Base-by-base conservation (phyloP, 768 basidiomycete genomes). In the Holtermannia corniformis region DNA sequence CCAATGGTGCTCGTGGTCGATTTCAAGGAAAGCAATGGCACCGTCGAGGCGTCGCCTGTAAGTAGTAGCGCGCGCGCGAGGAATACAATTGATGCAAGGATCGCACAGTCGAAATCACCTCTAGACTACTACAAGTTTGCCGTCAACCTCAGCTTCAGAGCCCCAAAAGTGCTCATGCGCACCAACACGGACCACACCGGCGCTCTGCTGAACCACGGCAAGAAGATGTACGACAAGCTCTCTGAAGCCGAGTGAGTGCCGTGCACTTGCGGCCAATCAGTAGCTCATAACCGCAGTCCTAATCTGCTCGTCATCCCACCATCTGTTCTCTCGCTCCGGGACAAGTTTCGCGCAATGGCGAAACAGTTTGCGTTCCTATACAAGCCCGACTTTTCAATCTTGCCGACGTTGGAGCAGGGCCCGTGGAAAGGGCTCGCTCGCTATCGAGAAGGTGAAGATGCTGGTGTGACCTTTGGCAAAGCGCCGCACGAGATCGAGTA, bases 121-220 rank as follows among this genome's bases (percentile, higher is more conserved):
- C 78, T 80, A 59, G 93, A 97, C 70, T 69, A 83, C 19, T 87
- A 92, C 74, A 93, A 89, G 69, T 84, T 88, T 60, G 72, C 83
- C 7, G 73, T 88, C 52, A 78, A 81, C 55, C 74, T 93, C 60
- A 83, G 76, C 57, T 86, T 96, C 61, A 76, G 80, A 28, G 75
- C 80, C 50, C 79, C 81, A 5, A 75, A 81, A 1, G 70, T 90
- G 19, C 80, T 80, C 52, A 79, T 82, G 54, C 79, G 83, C 22
- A 81, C 84, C 45, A 95, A 95, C 61, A 80, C 83, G 23, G 80
- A 82, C 55, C 91, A 83, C 70, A 78, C 79, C 13, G 81, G 79
- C 40, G 71, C 81, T 5, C 84, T 92, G 81, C 67, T 77, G 3
- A 74, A 76, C 3, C 76, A 82, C 7, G 93, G 92, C 4, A 76